Percentiles rank a stretch among this genome's conserved stretches.
phyloP scores from a whole-genome alignment of 2,329 filamentous ascomycete genomes.

The Amphichorda felina region DNA sequence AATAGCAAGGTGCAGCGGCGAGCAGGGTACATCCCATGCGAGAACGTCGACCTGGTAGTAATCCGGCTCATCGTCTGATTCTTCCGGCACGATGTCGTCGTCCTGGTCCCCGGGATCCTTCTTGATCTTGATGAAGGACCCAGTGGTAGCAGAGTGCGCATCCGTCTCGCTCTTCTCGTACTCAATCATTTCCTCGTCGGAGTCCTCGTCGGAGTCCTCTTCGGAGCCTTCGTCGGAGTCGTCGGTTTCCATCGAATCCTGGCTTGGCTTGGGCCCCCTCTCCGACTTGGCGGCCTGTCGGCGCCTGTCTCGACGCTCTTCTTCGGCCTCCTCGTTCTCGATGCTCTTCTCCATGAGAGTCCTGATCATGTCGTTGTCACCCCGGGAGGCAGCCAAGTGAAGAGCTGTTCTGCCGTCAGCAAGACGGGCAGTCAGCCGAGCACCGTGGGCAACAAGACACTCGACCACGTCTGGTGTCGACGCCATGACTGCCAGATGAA shows the following conservation, averaged over 20 bases:
- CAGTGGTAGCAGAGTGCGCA: constrained; percentile 45
- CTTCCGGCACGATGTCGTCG: constrained; percentile 35
- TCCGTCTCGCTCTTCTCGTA: constrained; percentile 37
- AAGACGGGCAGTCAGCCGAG: constrained; percentile 60
- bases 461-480: constrained; percentile 62
- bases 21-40: constrained; percentile 68
- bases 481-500: constrained; percentile 62
- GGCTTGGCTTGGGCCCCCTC: not conserved
- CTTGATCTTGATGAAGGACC: constrained; percentile 61
- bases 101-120: constrained; percentile 22
- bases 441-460: constrained; percentile 57
- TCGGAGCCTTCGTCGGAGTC: constrained; percentile 5
- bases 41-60: constrained; percentile 67
- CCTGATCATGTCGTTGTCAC: constrained; percentile 56
- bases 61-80: constrained; percentile 56
- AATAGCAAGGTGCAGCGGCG: constrained; percentile 70
- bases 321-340: constrained; percentile 58
- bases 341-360: constrained; percentile 63
- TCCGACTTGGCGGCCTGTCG: constrained; percentile 10
- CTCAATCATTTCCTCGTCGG: constrained; percentile 35
- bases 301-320: constrained; percentile 41
- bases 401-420: constrained; percentile 73
- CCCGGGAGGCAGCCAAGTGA: constrained; percentile 67
- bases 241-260: not conserved
- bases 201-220: constrained; percentile 21